Conservation (phyloP, 345 rosid species). For the Citrus sp. region DNA sequence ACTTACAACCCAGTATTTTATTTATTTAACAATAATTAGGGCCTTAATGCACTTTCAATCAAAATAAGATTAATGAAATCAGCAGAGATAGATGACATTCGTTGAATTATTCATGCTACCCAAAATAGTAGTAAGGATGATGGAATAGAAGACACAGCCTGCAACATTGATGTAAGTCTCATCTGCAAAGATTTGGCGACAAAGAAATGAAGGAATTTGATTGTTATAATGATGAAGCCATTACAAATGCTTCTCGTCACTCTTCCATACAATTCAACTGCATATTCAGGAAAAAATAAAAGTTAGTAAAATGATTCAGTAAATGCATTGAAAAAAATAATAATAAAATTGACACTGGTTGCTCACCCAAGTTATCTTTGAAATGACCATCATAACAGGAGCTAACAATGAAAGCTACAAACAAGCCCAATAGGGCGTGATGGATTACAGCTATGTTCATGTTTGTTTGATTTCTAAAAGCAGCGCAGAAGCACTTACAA, state of each 20-base stretch:
- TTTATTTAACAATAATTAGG: no score
- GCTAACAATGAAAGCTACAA: constrained; percentile 3
- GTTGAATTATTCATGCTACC: constrained; percentile 14
- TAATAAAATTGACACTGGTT: background rate
- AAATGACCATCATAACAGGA: background rate
- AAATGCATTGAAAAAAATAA: background rate
- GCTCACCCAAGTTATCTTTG: constrained; percentile 17
- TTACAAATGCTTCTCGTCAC: background rate
- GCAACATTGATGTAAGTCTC: background rate
- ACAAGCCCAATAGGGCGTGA: background rate
- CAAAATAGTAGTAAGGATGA: constrained; percentile 14
- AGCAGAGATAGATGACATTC: constrained; percentile 17
- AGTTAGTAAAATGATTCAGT: background rate
- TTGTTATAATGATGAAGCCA: constrained; percentile 12
- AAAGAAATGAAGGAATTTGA: constrained; percentile 19
- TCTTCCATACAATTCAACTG: background rate
- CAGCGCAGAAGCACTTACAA: background rate
- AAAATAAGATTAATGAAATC: background rate
- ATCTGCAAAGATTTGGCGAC: constrained; percentile 17
- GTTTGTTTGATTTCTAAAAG: constrained; percentile 3
- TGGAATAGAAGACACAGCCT: background rate
- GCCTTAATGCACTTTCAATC: no score
- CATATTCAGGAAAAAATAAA: background rate
- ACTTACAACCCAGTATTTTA: no score
- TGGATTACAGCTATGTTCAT: background rate